Evolutionary conservation across 108 stramenopile genomes (phyloP).

Genomic region (Halocafeteria seosinensis): DNA sequence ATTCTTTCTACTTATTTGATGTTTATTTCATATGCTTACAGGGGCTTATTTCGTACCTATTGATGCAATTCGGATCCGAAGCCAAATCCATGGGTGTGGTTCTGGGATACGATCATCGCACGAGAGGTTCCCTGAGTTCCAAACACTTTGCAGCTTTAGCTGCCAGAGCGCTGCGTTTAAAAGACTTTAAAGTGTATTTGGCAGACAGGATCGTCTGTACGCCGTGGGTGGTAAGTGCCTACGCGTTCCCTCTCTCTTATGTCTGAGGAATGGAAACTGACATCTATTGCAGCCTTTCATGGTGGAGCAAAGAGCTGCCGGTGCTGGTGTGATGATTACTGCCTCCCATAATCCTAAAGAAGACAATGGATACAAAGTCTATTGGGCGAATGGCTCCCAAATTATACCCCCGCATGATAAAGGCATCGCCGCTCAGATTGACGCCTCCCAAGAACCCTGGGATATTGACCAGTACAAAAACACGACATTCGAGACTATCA

Average conservation of each 20-base stretch:
- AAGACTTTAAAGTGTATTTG: constrained; percentile 57
- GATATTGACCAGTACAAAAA: background rate
- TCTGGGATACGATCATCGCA: constrained; percentile 78
- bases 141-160: constrained; percentile 63
- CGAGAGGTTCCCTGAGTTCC: constrained; percentile 35
- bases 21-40: no score
- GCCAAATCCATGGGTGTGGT: constrained; percentile 35
- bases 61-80: background rate
- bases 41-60: background rate
- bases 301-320: constrained; percentile 29
- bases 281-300: no score
- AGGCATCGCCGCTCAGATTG: constrained; percentile 60
- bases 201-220: constrained; percentile 65
- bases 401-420: constrained; percentile 72
- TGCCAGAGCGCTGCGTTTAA: constrained; percentile 53
- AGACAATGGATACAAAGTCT: constrained; percentile 90
- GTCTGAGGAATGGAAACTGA: no score
- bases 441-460: constrained; percentile 66
- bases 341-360: constrained; percentile 90
- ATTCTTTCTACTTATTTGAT: no score
- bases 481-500: constrained; percentile 8
- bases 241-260: no score
- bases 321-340: constrained; percentile 87
- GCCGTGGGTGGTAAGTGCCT: constrained; percentile 68
- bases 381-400: constrained; percentile 80